Evolutionary conservation across 179 eudicot genomes (phyloP), one percentile per base, ranked within the genome.

Genomic region (Carnegiea gigantea): DNA sequence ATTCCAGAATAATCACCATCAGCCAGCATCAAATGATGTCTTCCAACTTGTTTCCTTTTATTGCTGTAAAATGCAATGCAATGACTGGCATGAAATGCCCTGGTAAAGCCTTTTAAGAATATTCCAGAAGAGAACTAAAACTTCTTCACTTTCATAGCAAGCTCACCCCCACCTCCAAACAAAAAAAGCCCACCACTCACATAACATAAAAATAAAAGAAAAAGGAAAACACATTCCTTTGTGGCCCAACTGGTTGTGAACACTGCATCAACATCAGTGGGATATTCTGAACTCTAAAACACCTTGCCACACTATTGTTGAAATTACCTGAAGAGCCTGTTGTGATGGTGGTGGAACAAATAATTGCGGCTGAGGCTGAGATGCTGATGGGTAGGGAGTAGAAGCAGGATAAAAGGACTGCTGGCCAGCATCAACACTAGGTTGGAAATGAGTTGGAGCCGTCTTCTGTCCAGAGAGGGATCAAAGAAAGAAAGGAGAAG

Each of bases 311-410:
- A 43, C 17, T 30, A 23, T 40, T n/a, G 75, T 6, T n/a, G 36
- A 60, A 43, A 36, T 72, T 90, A 94, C 98, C 92, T 79, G 89
- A 2, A 89, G 87, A 78, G 78, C 85, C 85, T 86, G 90, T 73
- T 89, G 88, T 70, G 89, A 78, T 79, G 83, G 98, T 59, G 93
- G 77, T 79, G 99, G 99, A 76, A 92, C 84, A 85, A 93, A 95
- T 74, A 91, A 86, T 18, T 81, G 75, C 43, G 88, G 92, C 81
- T 85, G 92, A 60, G 73, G 43, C 72, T 73, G 90, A 30, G 90
- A 81, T 77, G 88, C 76, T 78, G 92, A 87, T 79, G 87, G 95
- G 83, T 90, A 92, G 33, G 91, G 77, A 76, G 85, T 33, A 77
- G 90, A 84, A 81, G 89, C 78, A 89, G 80, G 81, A 86, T 89